phyloP scores from a whole-genome alignment of 305 asterid genomes.

The Solanum hybrid region DNA sequence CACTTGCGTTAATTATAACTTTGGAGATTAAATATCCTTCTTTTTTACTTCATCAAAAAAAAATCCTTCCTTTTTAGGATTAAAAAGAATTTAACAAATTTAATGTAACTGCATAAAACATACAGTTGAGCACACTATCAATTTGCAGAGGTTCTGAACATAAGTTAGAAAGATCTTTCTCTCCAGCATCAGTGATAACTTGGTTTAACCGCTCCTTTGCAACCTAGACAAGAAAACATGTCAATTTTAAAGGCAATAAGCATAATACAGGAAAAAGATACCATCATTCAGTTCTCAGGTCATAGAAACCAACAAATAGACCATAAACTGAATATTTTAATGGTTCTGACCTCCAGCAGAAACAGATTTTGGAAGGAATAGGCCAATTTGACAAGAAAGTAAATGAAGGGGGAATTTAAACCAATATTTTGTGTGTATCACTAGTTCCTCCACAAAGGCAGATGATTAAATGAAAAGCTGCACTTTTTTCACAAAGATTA shows the following conservation, averaged over 20 bases:
- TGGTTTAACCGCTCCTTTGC: slow-evolving; percentile 75
- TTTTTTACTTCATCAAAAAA: background rate
- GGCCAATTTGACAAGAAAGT: background rate
- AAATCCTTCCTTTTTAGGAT: background rate
- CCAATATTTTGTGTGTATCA: background rate
- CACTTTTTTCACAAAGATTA: background rate
- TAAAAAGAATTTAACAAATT: background rate
- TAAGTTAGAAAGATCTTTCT: slow-evolving; percentile 45
- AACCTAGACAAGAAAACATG: slow-evolving; percentile 43
- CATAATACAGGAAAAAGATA: background rate
- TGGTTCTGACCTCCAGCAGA: background rate
- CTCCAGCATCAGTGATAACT: slow-evolving; percentile 71
- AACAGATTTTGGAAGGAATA: background rate
- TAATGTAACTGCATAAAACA: slow-evolving; percentile 19
- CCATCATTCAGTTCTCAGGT: background rate
- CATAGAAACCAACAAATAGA: background rate
- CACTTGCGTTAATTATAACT: background rate
- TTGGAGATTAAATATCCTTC: background rate
- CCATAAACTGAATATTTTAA: background rate
- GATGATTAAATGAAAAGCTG: background rate
- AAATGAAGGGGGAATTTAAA: background rate
- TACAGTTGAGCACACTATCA: slow-evolving; percentile 51
- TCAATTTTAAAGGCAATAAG: slow-evolving; percentile 15
- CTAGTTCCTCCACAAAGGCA: background rate
- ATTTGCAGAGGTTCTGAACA: slow-evolving; percentile 46